Evolutionary conservation across 495 filamentous ascomycete genomes (phyloP).

Genomic region (Glonium stellatum): DNA sequence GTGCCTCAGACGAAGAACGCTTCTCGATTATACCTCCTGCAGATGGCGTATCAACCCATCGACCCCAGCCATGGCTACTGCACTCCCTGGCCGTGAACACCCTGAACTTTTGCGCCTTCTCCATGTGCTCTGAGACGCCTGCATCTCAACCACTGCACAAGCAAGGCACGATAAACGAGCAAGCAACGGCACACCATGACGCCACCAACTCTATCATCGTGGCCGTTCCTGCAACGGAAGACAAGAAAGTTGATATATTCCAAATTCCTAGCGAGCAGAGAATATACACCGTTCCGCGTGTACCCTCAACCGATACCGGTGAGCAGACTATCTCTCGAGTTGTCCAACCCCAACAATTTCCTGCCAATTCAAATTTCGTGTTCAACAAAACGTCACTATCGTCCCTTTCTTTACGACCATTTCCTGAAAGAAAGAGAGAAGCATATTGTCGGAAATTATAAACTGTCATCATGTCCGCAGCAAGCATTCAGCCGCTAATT

Average conservation of each 20-base stretch:
- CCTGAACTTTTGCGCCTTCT: conserved; percentile 92
- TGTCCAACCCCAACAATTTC: background rate
- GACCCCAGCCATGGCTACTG: conserved; percentile 70
- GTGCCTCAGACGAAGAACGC: conserved; percentile 50
- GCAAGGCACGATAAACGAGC: background rate
- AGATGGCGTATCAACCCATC: conserved; percentile 41
- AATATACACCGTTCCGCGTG: conserved; percentile 56
- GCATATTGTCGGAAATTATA: background rate
- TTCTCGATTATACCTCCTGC: conserved; percentile 69
- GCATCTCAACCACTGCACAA: background rate
- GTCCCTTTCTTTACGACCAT: too few species aligned
- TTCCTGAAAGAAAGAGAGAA: too few species aligned
- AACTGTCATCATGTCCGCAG: background rate
- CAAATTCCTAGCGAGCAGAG: conserved; percentile 68
- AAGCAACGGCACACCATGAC: background rate
- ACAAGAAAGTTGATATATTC: conserved; percentile 69
- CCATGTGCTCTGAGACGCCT: conserved; percentile 43
- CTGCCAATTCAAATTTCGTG: background rate
- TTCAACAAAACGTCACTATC: background rate
- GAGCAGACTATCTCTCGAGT: background rate
- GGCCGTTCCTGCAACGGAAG: conserved; percentile 32
- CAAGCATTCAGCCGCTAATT: conserved; percentile 15
- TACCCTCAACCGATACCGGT: conserved; percentile 28
- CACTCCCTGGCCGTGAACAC: conserved; percentile 82
- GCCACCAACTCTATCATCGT: conserved; percentile 24